Evolutionary conservation across 2,329 filamentous ascomycete species (phyloP).

Genomic region (Epichloe gansuensis): DNA sequence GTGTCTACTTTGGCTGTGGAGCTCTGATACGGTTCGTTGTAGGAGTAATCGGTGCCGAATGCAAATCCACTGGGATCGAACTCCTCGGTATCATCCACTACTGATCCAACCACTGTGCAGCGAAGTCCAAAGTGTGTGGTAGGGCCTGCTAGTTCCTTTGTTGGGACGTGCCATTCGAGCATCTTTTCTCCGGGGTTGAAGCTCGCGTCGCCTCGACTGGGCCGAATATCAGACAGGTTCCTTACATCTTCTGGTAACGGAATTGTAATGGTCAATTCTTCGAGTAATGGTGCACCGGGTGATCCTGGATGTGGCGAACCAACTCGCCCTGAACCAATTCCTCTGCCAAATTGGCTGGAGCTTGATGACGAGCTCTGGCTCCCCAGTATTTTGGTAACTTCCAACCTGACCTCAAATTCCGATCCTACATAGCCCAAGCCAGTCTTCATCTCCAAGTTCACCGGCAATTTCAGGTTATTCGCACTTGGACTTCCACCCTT

Average conservation of each 20-base stretch:
- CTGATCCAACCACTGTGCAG: slow-evolving; percentile 62
- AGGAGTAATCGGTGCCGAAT: slow-evolving; percentile 37
- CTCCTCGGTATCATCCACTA: slow-evolving; percentile 33
- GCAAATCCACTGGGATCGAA: slow-evolving; percentile 40
- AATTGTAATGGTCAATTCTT: slow-evolving; percentile 66
- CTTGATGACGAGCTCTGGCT: slow-evolving; percentile 20
- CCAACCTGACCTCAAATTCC: slow-evolving; percentile 80
- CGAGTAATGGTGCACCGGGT: slow-evolving; percentile 48
- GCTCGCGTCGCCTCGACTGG: slow-evolving; percentile 69
- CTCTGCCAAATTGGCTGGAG: slow-evolving; percentile 27
- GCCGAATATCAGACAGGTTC: slow-evolving; percentile 70
- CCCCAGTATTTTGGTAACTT: slow-evolving; percentile 53
- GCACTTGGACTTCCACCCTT: slow-evolving; percentile 40
- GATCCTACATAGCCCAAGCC: slow-evolving; percentile 60
- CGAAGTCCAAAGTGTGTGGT: slow-evolving; percentile 59
- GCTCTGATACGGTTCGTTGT: slow-evolving; percentile 45
- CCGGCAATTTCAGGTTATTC: slow-evolving; percentile 65
- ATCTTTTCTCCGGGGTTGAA: slow-evolving; percentile 61
- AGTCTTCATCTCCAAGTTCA: slow-evolving; percentile 69
- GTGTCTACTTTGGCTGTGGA: slow-evolving; percentile 22
- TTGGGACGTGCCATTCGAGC: slow-evolving; percentile 72
- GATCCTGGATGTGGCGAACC: slow-evolving; percentile 37
- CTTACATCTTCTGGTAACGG: slow-evolving; percentile 69
- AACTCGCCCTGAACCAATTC: slow-evolving; percentile 27
- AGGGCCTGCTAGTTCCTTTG: slow-evolving; percentile 59